Base-by-base conservation (phyloP, 768 basidiomycete species). In the Amanita exitialis region DNA sequence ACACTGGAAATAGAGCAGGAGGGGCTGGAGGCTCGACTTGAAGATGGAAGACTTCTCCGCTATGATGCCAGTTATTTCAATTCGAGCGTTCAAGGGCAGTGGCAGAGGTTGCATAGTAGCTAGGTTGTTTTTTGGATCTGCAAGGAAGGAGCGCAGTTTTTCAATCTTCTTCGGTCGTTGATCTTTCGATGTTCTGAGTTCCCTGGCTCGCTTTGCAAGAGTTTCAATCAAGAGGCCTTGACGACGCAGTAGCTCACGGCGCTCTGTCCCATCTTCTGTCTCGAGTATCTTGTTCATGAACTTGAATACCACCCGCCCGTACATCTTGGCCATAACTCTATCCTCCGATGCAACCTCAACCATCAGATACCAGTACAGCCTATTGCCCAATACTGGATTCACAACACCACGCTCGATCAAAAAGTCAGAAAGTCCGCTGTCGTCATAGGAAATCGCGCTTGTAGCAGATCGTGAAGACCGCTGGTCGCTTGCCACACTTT, bases 111-210 rank as follows among this genome's bases (percentile, higher is more conserved):
- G 66, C 64, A 98, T 86, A 1, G 81, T 77, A 7, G 80, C 70
- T n/a, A 97, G 78, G 34, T 79, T 82, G 60, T 89, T 86, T 70
- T 93, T 94, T 2, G 86, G 74, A 61, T 98, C 95, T 3, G 79
- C 78, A 44, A 99, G 76, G 57, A 83, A 78, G 0, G 84, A 73
- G n/a, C 88, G 85, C 6, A 99, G 74, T 60, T 93, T 94, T 57
- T 97, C 95, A 56, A 98, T 97, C 73, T 97, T 98, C 75, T 95
- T 98, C 9, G 90, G 91, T 6, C 95, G 79, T 3, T 89, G 80
- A 60, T 98, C 95, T 62, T 97, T 98, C 0, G 88, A 91, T 5
- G 77, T 82, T 21, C 92, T 82, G 1, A 97, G 73, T 53, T 97
- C 92, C 55, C 82, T 81, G 0, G 96, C 93, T 25, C 88, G 82